phyloP scores from a whole-genome alignment of 164 flowering plant species.

The Akebia trifoliata region DNA sequence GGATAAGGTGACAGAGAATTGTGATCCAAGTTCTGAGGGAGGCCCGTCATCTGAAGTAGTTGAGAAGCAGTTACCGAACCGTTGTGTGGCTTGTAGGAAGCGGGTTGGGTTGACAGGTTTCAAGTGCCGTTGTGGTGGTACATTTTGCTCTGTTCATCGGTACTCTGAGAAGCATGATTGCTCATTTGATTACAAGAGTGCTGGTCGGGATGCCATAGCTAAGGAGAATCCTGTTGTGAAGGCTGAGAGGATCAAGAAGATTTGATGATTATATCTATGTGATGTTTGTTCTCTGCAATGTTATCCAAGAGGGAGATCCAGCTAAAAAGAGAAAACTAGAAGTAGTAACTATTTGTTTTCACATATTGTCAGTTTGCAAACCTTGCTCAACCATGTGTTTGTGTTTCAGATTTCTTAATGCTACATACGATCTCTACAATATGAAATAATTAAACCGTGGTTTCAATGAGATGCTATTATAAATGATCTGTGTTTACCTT shows the following conservation, averaged over 20 bases:
- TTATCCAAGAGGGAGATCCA: neutral
- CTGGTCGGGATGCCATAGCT: slow-evolving; percentile 24
- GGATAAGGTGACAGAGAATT: slow-evolving; percentile 13
- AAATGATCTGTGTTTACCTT: slow-evolving; percentile 1
- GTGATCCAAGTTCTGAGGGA: slow-evolving; percentile 1
- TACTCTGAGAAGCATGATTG: slow-evolving; percentile 29
- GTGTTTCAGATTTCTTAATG: slow-evolving; percentile 6
- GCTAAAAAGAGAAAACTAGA: neutral
- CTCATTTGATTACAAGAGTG: slow-evolving; percentile 23
- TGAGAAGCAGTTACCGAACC: slow-evolving; percentile 14
- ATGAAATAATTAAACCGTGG: neutral
- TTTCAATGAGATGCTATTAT: slow-evolving; percentile 5
- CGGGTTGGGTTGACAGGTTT: slow-evolving; percentile 30
- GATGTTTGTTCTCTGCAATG: neutral
- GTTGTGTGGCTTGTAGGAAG: slow-evolving; percentile 23
- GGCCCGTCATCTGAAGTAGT: slow-evolving; percentile 10
- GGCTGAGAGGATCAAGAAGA: slow-evolving; percentile 22
- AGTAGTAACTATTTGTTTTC: slow-evolving; percentile 4
- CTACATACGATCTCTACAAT: neutral
- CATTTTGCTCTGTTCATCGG: slow-evolving; percentile 25
- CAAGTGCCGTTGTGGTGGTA: slow-evolving; percentile 30
- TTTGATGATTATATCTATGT: slow-evolving; percentile 12
- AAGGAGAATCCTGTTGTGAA: slow-evolving; percentile 24
- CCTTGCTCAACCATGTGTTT: slow-evolving; percentile 4
- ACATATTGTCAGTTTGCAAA: neutral